Evolutionary conservation across 2,329 filamentous ascomycete species (phyloP), one percentile per base, ranked within the genome.

Genomic region (Hawksworthiomyces lignivorus): DNA sequence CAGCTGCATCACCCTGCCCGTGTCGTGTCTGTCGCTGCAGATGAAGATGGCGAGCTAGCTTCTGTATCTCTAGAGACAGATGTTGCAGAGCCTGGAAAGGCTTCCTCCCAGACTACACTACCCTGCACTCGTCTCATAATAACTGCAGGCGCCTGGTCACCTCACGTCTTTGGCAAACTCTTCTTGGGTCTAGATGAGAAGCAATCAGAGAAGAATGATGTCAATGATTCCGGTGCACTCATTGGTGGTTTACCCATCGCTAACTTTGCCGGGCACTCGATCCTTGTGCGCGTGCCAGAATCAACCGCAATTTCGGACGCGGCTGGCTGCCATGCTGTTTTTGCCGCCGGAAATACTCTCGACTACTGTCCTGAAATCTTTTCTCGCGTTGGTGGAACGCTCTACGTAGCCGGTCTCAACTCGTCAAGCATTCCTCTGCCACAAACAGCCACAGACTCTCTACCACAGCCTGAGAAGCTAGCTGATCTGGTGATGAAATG

Each of bases 361-460:
- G 70, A 69, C 0, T 87, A 82, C 59, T 78, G 76, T 3, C 82
- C 84, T 0, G 85, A 89, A 58, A 66, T 85, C 10, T 87, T 86
- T 58, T 77, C 78, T 2, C 69, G 85, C 10, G 54, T 73, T 4
- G 77, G 76, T 8, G 80, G 77, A 1, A 74, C 86, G 43, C 74
- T 90, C 17, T 90, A 86, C 58, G 63, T 90, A 26, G 82, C 81
- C 0, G 85, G 85, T 0, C 57, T 89, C 28, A 89, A 90, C 55
- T 75, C 71, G 27, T 62, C 72, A 0, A 57, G 54, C 1, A 69
- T 84, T 5, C 70, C 75, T 1, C 62, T 90, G 9, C 84, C 85
- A 0, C 59, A 65, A 1, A 50, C 69, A 4, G 70, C 79, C 0
- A 70, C 68, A 0, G 68, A 74, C 33, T 63, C 68, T 0, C 61